Percentiles rank a stretch among this genome's conserved stretches.
These are phyloP conservation scores for Melastoma candidum DNA, from an alignment of 441 rosid species.

Conservation along the genomic window DNA sequence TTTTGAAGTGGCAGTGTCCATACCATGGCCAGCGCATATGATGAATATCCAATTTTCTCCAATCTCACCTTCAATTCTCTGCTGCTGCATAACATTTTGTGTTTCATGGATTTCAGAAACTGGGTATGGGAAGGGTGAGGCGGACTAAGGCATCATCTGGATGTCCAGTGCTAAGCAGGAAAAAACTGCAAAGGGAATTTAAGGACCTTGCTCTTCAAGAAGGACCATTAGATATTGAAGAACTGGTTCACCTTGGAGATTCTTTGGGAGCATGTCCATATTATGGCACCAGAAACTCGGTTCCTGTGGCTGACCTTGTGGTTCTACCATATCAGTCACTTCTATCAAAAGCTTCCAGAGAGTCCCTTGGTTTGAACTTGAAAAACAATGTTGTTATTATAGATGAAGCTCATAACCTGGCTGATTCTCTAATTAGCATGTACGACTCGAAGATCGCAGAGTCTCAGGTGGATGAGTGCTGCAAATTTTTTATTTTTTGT, in stretches of 20 bases:
- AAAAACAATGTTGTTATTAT: slow-evolving; percentile 74
- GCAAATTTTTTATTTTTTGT: neutral
- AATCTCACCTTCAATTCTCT: neutral
- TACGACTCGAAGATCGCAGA: slow-evolving; percentile 68
- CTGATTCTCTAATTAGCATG: slow-evolving; percentile 90
- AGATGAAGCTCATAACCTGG: slow-evolving; percentile 98
- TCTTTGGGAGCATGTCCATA: slow-evolving; percentile 78
- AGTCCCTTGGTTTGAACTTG: slow-evolving; percentile 77
- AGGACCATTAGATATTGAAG: slow-evolving; percentile 86
- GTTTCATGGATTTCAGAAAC: slow-evolving; percentile 31
- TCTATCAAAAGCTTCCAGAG: slow-evolving; percentile 84
- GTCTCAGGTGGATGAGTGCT: slow-evolving; percentile 41
- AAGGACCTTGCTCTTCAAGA: slow-evolving; percentile 40
- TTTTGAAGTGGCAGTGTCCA: too few relatives aligned
- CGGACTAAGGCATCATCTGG: slow-evolving; percentile 51
- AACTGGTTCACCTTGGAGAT: slow-evolving; percentile 73
- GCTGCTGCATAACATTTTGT: neutral
- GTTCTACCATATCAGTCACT: slow-evolving; percentile 97
- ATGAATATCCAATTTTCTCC: neutral
- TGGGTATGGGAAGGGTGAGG: slow-evolving; percentile 41
- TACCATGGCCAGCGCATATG: too few relatives aligned
- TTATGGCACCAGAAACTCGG: slow-evolving; percentile 80
- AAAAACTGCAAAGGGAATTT: slow-evolving; percentile 54
- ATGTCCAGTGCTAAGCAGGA: slow-evolving; percentile 84
- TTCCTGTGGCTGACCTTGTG: slow-evolving; percentile 74